Evolutionary conservation across 2,329 filamentous ascomycete genomes (phyloP), one percentile per base, ranked within the genome.

Genomic region (Zasmidium cellare): DNA sequence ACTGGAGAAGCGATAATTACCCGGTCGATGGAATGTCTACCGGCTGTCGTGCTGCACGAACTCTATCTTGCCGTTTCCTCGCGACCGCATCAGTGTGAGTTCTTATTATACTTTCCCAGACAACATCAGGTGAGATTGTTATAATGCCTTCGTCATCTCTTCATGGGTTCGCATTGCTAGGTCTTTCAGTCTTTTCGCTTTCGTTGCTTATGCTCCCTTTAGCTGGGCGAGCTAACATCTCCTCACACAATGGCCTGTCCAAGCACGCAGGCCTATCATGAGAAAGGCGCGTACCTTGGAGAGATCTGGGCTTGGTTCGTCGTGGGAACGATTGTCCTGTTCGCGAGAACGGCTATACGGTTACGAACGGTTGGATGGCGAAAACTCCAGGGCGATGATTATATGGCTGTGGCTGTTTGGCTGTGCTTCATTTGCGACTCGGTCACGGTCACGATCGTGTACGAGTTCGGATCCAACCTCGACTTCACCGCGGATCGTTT

Each of bases 361-460:
- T 52, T 76, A 18, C 72, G 72, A 5, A 75, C 73, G 0, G 74
- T 77, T 0, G 76, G 75, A 2, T 56, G 70, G 31, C 66, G 69
- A 7, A 70, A 73, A 1, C 61, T 76, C 1, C 68, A 73, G 24
- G 71, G 74, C 2, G 76, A 78, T 59, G 75, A 77, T 46, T 70
- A 72, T 12, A 68, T 77, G n/a, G 67, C 73, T 0, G 5, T 72
- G 5, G 52, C 71, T 1, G 72, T 75, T 3, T 48, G 70, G 2
- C 59, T 72, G 12, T 72, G 74, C 48, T 76, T 72, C 46, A 68
- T 70, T 0, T 58, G 72, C 71, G 2, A 58, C 24, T 56, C 53
- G n/a, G 47, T 52, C 46, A 55, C 57, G 12, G 44, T 56, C 14
- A 56, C 74, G 28, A 48, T 75, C n/a, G 58, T 60, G 64, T 68